Base-by-base conservation (phyloP, 371 early-diverging fungal species). In the Mucor indicus region DNA sequence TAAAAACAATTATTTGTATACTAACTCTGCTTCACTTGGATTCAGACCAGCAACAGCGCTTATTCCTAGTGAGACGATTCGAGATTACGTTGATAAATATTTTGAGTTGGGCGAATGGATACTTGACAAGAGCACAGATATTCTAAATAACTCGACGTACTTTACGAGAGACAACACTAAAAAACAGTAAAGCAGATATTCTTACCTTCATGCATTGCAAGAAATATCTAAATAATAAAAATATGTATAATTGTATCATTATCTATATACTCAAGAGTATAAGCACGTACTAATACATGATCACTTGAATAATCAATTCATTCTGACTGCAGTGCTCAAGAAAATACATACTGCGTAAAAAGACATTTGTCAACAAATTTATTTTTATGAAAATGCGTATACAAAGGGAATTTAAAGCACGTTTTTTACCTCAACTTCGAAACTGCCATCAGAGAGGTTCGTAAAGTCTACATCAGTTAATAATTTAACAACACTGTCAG, bases 91-190 rank as follows among this genome's bases (percentile, higher is more conserved):
- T 22, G 78, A 78, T 43, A 72, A 71, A 50, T 89, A 83, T 57
- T 67, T 89, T 33, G 63, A 75, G 4, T 61, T 85, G 31, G 86
- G 88, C 25, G 88, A 88, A 68, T 79, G 78, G 71, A 60, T 80
- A 9, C 55, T 88, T 24, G 86, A 86, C 63, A 73, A 74, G 48
- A 72, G 75, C 25, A 64, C 71, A 27, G 60, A 75, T n/a, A 63
- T 71, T 49, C 63, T 86, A 67, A 71, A 68, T n/a, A 58, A 63
- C 7, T 80, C 84, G 0, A 44, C 68, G 12, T 83, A 77, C 59
- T 86, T 87, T 70, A 80, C 76, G 57, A 77, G 78, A 46, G 67
- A 67, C 20, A 31, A 25, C 4, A 39, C 54, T 58, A 67, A 55
- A 59, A 59, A 62, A 25, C 24, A 33, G 27, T 19, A 11, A 27